phyloP scores from a whole-genome alignment of 805 yeast genomes.

The Wickerhamiella bombiphila region DNA sequence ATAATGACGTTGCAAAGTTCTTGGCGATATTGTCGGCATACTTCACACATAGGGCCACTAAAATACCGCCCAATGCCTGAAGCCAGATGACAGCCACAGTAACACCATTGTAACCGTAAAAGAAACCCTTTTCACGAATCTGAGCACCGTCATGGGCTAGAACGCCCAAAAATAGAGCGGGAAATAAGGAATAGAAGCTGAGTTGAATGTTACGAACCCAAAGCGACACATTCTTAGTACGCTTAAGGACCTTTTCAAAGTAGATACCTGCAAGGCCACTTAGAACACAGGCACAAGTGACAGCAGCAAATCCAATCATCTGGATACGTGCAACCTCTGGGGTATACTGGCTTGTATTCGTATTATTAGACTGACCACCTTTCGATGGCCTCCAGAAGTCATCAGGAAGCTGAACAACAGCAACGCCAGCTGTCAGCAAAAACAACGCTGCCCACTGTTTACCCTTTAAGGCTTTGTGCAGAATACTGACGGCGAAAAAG shows the following conservation, averaged over 20 bases:
- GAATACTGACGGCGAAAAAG: constrained; percentile 27
- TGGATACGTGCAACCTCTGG: constrained; percentile 6
- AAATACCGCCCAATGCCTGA: constrained; percentile 30
- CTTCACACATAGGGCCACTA: constrained; percentile 30
- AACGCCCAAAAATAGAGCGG: constrained; percentile 27
- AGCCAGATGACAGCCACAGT: constrained; percentile 27
- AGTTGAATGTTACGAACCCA: constrained; percentile 31
- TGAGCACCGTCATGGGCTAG: constrained; percentile 24
- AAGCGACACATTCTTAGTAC: constrained; percentile 23
- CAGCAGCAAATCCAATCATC: constrained; percentile 25
- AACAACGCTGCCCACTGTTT: constrained; percentile 27
- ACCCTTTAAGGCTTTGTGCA: constrained; percentile 22
- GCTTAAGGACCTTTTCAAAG: constrained; percentile 30
- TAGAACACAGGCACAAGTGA: constrained; percentile 25
- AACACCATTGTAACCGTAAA: constrained; percentile 26
- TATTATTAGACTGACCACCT: neutral
- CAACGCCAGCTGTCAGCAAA: constrained; percentile 27
- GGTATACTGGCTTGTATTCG: constrained; percentile 8
- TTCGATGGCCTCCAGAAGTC: constrained; percentile 6
- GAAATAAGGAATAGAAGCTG: constrained; percentile 27
- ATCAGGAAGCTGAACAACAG: constrained; percentile 27
- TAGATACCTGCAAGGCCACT: constrained; percentile 32
- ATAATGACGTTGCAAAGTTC: constrained; percentile 29
- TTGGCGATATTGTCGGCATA: constrained; percentile 31
- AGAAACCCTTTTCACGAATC: constrained; percentile 26